Percentiles rank a stretch among this genome's conserved stretches.
phyloP scores from a whole-genome alignment of 768 basidiomycete genomes.

The Podaxis sp. region DNA sequence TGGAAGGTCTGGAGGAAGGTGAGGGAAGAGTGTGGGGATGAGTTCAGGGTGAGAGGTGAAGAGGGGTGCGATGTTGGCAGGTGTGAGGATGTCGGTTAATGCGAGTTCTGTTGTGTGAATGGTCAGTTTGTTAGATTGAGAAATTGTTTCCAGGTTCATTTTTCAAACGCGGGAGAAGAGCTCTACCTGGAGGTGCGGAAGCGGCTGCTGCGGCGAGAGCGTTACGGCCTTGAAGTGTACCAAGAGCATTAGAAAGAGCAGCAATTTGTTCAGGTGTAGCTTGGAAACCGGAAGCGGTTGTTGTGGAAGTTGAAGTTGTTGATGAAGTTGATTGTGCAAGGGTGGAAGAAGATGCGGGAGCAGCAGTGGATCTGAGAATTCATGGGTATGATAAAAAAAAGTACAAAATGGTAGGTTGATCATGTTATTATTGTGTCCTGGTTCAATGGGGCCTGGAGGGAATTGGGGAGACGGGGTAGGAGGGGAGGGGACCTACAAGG shows the following conservation, averaged over 20 bases:
- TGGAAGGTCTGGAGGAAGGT: constrained; percentile 79
- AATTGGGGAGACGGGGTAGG: not conserved
- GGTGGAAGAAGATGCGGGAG: constrained; percentile 20
- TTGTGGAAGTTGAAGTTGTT: not conserved
- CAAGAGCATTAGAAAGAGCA: constrained; percentile 55
- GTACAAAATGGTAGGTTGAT: not conserved
- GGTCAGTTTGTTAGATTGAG: not conserved
- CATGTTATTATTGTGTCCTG: constrained; percentile 9
- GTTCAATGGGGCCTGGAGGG: constrained; percentile 5
- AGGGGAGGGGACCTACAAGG: constrained; percentile 32
- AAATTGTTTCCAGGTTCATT: not conserved
- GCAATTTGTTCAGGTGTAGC: constrained; percentile 68
- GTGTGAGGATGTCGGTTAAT: constrained; percentile 74
- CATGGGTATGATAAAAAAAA: not conserved
- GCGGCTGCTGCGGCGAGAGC: constrained; percentile 25
- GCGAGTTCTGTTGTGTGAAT: constrained; percentile 49
- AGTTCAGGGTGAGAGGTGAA: constrained; percentile 71
- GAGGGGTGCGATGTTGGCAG: constrained; percentile 68
- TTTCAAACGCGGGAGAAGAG: not conserved
- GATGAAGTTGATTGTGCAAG: not conserved
- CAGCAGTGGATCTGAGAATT: constrained; percentile 11
- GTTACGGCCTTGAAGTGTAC: constrained; percentile 38
- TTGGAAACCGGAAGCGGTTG: constrained; percentile 29
- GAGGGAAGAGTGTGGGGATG: constrained; percentile 70
- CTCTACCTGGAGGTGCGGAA: constrained; percentile 35